phyloP scores from a whole-genome alignment of 2,329 filamentous ascomycete species.

The Stagonosporopsis rhizophila region DNA sequence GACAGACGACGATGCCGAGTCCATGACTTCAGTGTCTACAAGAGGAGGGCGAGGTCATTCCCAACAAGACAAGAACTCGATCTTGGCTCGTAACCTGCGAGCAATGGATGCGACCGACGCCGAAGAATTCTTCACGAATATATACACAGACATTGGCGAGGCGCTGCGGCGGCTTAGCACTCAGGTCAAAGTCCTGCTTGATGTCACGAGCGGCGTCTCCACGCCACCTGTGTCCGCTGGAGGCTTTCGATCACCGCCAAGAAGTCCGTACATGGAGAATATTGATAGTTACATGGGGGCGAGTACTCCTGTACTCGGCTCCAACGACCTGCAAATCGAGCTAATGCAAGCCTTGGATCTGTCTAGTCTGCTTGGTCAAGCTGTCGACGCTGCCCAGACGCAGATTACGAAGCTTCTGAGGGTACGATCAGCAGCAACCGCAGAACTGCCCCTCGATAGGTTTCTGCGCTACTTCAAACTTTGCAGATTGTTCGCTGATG shows the following conservation, averaged over 20 bases:
- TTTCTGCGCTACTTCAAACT: slow-evolving; percentile 85
- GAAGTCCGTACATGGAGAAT: slow-evolving; percentile 53
- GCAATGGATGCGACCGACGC: slow-evolving; percentile 83
- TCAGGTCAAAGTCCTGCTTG: slow-evolving; percentile 92
- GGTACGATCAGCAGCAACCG: slow-evolving; percentile 77
- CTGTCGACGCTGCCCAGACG: slow-evolving; percentile 78
- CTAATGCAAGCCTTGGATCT: slow-evolving; percentile 79
- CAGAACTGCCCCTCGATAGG: slow-evolving; percentile 69
- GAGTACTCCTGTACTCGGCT: slow-evolving; percentile 24
- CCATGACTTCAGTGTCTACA: slow-evolving; percentile 85
- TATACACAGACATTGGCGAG: slow-evolving; percentile 89
- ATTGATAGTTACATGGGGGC: slow-evolving; percentile 51
- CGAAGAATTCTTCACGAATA: slow-evolving; percentile 79
- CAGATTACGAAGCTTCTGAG: slow-evolving; percentile 78
- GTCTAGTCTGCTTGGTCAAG: slow-evolving; percentile 77
- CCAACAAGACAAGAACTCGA: slow-evolving; percentile 88
- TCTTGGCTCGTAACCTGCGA: slow-evolving; percentile 85
- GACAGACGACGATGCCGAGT: slow-evolving; percentile 91
- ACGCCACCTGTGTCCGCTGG: slow-evolving; percentile 51
- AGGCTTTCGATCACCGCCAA: slow-evolving; percentile 56
- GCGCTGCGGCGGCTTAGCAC: slow-evolving; percentile 83
- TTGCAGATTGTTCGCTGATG: slow-evolving; percentile 82
- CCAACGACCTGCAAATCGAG: slow-evolving; percentile 67
- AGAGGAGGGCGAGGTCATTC: slow-evolving; percentile 68
- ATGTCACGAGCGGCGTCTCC: slow-evolving; percentile 81